Evolutionary conservation across 768 basidiomycete genomes (phyloP).

Genomic region (Aureoboletus auriporus): DNA sequence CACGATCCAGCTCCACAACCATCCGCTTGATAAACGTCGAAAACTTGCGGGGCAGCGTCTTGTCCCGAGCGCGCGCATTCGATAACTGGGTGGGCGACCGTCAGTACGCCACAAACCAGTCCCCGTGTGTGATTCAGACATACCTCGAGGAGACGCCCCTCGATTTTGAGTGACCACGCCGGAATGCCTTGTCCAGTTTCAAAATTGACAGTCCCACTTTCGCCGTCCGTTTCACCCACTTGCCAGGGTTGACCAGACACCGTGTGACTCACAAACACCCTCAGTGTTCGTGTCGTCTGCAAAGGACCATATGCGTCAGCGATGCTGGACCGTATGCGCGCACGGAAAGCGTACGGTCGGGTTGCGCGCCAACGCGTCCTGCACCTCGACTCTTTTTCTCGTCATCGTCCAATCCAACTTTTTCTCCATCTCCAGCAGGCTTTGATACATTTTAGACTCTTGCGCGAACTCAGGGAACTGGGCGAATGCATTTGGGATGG

Average conservation of each 20-base stretch:
- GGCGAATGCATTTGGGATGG: constrained; percentile 70
- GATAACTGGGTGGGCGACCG: constrained; percentile 37
- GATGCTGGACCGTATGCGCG: not conserved
- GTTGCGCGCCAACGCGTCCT: constrained; percentile 76
- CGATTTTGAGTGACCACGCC: constrained; percentile 83
- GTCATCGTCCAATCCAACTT: constrained; percentile 94
- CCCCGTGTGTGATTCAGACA: constrained; percentile 15
- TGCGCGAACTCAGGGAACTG: constrained; percentile 71
- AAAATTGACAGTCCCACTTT: constrained; percentile 45
- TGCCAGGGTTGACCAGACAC: constrained; percentile 88
- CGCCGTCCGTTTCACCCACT: constrained; percentile 36
- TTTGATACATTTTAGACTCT: constrained; percentile 84
- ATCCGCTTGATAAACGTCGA: constrained; percentile 81
- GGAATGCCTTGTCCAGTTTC: constrained; percentile 89
- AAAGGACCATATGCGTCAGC: constrained; percentile 3
- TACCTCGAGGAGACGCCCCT: constrained; percentile 83
- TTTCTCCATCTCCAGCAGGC: constrained; percentile 83
- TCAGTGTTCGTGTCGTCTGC: constrained; percentile 77
- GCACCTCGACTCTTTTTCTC: constrained; percentile 85
- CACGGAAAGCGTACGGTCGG: constrained; percentile 42
- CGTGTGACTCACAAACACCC: constrained; percentile 86
- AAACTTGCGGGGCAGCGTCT: constrained; percentile 66
- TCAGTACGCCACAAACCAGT: not conserved
- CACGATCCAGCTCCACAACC: constrained; percentile 84
- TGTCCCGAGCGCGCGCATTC: constrained; percentile 63